Base-by-base conservation (phyloP, 2,329 filamentous ascomycete species). In the Tolypocladium pustulatum region DNA sequence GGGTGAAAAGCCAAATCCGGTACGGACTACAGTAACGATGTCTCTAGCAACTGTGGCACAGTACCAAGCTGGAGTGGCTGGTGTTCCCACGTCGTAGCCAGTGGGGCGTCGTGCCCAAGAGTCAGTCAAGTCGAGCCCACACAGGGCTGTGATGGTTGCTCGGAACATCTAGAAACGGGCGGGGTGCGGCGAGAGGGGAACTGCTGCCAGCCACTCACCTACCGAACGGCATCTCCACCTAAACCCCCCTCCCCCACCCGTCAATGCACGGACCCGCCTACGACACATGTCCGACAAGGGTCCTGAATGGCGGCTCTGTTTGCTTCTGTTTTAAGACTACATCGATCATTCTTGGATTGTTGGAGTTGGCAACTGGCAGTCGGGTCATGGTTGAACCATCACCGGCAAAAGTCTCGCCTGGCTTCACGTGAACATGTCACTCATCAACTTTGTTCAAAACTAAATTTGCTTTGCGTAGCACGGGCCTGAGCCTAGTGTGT, bases 201-300 rank as follows among this genome's bases (percentile, higher is more conserved):
- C 4, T 32, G 46, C 46, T 32, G 17, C 46, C n/a, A 25, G 41
- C 41, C 41, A 25, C 41, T 12, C 22, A 20, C 46, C 43, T 7
- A 7, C 43, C 43, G 12, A 10, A 9, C 27, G 49, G 30, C 17
- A n/a, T 5, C 41, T 30, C 25, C 30, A 30, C 51, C 27, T 22
- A n/a, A n/a, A 41, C 38, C 30, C 53, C 56, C 15, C 40, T 13
- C 32, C 30, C 20, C 38, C 20, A 12, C 36, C 52, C 52, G 25
- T 20, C 30, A 38, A 25, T 34, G 59, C 56, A 58, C 59, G 46
- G 59, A 41, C 57, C 59, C 59, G 55, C 59, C 34, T 25, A 22
- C 46, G 36, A 57, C 59, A 59, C 59, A 61, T 61, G 59, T 59
- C 49, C 57, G 59, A 53, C 58, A 59, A 52, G 58, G 58, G 56